A percentile compares a stretch with the other conserved stretches of the same genome.
phyloP scores from a whole-genome alignment of 371 early-diverging fungal genomes.

The Mortierella sp. region DNA sequence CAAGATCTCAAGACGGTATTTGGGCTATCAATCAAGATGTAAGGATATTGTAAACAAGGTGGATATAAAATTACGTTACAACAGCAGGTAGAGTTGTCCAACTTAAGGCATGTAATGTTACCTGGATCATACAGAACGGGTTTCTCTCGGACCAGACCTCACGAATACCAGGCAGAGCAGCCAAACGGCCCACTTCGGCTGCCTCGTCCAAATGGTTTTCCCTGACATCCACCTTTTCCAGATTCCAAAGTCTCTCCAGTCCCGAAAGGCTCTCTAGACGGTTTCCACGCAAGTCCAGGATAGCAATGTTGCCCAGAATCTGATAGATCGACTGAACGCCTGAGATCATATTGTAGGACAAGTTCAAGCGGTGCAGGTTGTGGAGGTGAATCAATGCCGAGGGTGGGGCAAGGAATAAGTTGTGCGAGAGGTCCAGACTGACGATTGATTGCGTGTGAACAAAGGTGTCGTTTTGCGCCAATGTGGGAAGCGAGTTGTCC shows the following conservation, averaged over 20 bases:
- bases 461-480: slow-evolving; percentile 65
- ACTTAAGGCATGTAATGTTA: slow-evolving; percentile 22
- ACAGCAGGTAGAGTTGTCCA: background rate
- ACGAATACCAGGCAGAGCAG: slow-evolving; percentile 68
- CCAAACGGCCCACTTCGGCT: slow-evolving; percentile 70
- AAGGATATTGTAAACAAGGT: background rate
- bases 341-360: slow-evolving; percentile 77
- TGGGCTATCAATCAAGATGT: slow-evolving; percentile 55
- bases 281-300: slow-evolving; percentile 77
- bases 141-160: slow-evolving; percentile 75
- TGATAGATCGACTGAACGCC: slow-evolving; percentile 73
- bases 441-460: slow-evolving; percentile 61
- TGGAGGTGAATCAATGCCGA: slow-evolving; percentile 68
- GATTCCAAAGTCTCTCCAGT: slow-evolving; percentile 78
- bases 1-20: slow-evolving; percentile 72
- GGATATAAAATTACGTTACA: background rate
- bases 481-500: slow-evolving; percentile 69
- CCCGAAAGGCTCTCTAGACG: slow-evolving; percentile 75
- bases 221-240: slow-evolving; percentile 78
- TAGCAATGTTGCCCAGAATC: slow-evolving; percentile 75
- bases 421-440: slow-evolving; percentile 77
- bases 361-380: slow-evolving; percentile 72
- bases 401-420: slow-evolving; percentile 75
- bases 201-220: slow-evolving; percentile 76
- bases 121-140: slow-evolving; percentile 71